Percentiles rank a stretch among this genome's conserved stretches.
Evolutionary conservation across 2,329 filamentous ascomycete genomes (phyloP).

Genomic region (Calonectria honghensis): DNA sequence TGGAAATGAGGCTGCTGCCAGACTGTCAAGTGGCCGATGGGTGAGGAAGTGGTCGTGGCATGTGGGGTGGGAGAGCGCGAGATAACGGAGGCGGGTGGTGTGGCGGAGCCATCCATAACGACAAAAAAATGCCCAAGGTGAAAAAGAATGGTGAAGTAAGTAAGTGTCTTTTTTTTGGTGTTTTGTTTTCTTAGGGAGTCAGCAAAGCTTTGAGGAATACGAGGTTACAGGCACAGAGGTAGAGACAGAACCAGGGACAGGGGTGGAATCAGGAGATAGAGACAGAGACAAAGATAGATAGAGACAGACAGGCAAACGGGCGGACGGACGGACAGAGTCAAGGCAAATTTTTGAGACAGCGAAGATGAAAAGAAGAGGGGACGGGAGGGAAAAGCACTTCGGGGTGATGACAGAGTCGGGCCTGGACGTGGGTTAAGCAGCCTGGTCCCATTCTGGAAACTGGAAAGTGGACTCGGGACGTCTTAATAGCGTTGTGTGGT

Average conservation of each 20-base stretch:
- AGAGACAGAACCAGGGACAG: neutral
- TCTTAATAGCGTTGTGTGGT: constrained; percentile 26
- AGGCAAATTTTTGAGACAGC: neutral
- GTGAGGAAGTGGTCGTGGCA: neutral
- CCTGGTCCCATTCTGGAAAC: constrained; percentile 16
- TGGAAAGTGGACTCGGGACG: constrained; percentile 19
- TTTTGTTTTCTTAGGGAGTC: neutral
- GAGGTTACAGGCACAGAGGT: neutral
- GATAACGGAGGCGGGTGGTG: neutral
- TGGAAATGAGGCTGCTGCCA: constrained; percentile 21
- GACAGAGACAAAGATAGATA: neutral
- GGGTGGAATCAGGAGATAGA: neutral
- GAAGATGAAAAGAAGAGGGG: neutral
- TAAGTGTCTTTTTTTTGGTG: too few species aligned
- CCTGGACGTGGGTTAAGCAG: neutral
- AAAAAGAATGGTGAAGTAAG: neutral
- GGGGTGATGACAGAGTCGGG: neutral
- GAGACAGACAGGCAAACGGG: neutral
- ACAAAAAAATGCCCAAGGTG: neutral
- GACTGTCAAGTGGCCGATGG: neutral
- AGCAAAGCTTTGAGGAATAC: neutral
- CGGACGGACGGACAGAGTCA: neutral
- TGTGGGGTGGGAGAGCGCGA: neutral
- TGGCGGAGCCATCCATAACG: neutral
- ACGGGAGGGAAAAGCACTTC: neutral